phyloP scores from a whole-genome alignment of 805 yeast genomes.

The Blastobotrys terrestris region DNA sequence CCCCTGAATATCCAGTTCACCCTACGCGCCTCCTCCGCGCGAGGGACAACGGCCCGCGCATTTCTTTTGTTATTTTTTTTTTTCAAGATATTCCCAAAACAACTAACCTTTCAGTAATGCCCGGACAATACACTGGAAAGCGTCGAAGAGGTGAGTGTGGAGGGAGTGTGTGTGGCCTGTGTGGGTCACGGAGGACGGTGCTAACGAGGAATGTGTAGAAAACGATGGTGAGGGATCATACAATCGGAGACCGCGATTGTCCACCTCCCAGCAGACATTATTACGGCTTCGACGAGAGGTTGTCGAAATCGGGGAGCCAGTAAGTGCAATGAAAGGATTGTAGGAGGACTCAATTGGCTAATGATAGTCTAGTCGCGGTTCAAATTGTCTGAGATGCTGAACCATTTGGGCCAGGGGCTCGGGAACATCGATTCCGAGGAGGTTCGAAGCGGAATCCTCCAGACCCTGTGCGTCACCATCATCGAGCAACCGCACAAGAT shows the following conservation, averaged over 20 bases:
- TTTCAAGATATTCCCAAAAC: background rate
- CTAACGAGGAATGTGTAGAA: conserved; percentile 1
- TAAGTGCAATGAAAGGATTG: no score
- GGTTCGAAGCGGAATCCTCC: conserved; percentile 53
- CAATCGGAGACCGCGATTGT: conserved; percentile 6
- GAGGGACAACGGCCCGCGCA: background rate
- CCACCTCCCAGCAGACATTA: conserved; percentile 2
- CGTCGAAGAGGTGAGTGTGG: conserved; percentile 6
- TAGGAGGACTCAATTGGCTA: background rate
- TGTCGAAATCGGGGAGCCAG: conserved; percentile 54
- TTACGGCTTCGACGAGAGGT: conserved; percentile 35
- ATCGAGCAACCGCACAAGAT: conserved; percentile 90
- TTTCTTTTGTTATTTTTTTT: background rate
- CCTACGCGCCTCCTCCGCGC: no score
- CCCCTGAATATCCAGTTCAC: background rate
- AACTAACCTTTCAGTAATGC: background rate
- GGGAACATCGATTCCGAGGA: conserved; percentile 47
- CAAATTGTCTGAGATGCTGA: conserved; percentile 20
- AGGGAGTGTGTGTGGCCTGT: no score
- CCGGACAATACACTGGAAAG: background rate
- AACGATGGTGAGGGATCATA: conserved; percentile 1
- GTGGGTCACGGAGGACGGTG: no score
- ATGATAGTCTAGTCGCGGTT: conserved; percentile 18
- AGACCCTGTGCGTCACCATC: conserved; percentile 61
- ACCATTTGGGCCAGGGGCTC: conserved; percentile 35